Evolutionary conservation across 2,329 filamentous ascomycete genomes (phyloP).

Genomic region (Camillea tinctor): DNA sequence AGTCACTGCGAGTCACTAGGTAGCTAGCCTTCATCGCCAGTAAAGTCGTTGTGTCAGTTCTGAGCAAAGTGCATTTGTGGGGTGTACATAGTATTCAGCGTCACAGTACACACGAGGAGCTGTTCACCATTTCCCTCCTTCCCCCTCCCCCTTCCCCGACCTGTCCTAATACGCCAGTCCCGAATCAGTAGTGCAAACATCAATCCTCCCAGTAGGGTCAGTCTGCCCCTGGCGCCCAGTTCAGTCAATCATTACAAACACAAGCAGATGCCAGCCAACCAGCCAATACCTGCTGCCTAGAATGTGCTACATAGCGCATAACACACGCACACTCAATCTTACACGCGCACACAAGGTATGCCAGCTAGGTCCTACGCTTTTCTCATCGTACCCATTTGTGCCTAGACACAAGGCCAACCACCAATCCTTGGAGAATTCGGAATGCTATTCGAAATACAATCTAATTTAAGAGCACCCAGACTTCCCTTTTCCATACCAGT

Average conservation of each 20-base stretch:
- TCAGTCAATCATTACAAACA: constrained; percentile 10
- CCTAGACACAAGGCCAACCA: constrained; percentile 24
- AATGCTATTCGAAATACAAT: constrained; percentile 44
- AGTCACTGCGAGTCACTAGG: neutral
- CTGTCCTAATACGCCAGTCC: constrained; percentile 2
- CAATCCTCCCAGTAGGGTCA: neutral
- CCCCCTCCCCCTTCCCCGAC: neutral
- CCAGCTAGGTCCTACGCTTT: constrained; percentile 7
- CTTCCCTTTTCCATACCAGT: constrained; percentile 28
- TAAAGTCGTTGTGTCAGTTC: neutral
- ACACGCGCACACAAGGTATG: constrained; percentile 4
- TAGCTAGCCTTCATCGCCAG: neutral
- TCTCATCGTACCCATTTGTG: constrained; percentile 18
- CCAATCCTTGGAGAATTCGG: constrained; percentile 36
- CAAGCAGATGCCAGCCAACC: constrained; percentile 3
- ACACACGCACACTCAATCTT: constrained; percentile 4
- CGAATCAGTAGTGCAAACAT: neutral
- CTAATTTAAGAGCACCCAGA: constrained; percentile 37
- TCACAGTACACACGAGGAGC: neutral
- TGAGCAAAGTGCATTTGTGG: neutral
- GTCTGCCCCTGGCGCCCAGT: constrained; percentile 2
- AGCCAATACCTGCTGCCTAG: neutral
- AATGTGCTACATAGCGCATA: constrained; percentile 3
- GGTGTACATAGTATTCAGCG: neutral
- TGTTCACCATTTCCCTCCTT: neutral